phyloP scores from a whole-genome alignment of 306 rosid species.

The Malus fusca region DNA sequence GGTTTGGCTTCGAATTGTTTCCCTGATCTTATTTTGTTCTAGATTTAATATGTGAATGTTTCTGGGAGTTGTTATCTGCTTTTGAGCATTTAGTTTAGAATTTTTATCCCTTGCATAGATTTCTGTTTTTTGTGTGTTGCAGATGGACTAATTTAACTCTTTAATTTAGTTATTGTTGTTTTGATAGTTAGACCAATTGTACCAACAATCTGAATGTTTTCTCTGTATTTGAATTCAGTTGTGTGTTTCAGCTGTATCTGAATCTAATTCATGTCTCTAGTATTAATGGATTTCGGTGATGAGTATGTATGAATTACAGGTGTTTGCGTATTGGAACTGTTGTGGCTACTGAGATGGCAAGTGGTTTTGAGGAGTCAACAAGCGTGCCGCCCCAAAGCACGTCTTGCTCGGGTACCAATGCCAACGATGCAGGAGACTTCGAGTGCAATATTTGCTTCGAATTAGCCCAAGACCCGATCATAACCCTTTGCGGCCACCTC shows the following conservation, averaged over 20 bases:
- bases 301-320: slow-evolving; percentile 3
- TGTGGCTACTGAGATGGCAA: slow-evolving; percentile 35
- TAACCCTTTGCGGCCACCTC: slow-evolving; percentile 86
- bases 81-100: background rate
- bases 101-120: background rate
- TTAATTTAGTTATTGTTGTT: background rate
- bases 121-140: background rate
- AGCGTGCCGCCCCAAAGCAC: slow-evolving; percentile 42
- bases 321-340: background rate
- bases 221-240: background rate
- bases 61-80: background rate
- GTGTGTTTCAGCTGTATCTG: background rate
- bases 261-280: background rate
- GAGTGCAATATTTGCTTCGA: slow-evolving; percentile 97
- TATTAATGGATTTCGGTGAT: background rate
- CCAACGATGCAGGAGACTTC: slow-evolving; percentile 68
- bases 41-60: background rate
- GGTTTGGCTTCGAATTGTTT: background rate
- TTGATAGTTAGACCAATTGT: background rate
- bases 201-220: background rate
- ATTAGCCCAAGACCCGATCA: slow-evolving; percentile 80
- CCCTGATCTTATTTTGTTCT: background rate
- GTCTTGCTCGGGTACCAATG: slow-evolving; percentile 37
- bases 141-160: background rate
- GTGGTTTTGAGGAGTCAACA: slow-evolving; percentile 61